These are phyloP conservation scores for Diaporthe ilicicola DNA, from an alignment of 2,329 filamentous ascomycete genomes.

Conservation along the genomic window DNA sequence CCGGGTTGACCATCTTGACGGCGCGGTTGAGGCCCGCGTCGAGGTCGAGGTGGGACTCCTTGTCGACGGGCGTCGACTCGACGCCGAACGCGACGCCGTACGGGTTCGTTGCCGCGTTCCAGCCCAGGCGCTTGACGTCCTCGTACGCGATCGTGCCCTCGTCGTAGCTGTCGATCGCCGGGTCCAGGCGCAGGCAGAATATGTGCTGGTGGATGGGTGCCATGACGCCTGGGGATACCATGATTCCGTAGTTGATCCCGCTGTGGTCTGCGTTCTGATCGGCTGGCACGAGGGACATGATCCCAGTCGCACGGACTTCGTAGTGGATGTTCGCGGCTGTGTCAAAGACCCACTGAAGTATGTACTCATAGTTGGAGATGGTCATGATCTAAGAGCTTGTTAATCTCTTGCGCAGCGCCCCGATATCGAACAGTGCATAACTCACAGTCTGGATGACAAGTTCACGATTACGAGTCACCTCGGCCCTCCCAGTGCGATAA, in stretches of 20 bases:
- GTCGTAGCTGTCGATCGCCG: constrained; percentile 64
- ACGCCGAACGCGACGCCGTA: constrained; percentile 60
- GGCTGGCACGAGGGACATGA: constrained; percentile 62
- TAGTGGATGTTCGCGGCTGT: constrained; percentile 50
- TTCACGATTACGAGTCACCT: constrained; percentile 59
- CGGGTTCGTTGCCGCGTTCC: constrained; percentile 51
- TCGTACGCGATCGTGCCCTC: constrained; percentile 66
- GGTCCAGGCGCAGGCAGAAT: constrained; percentile 72
- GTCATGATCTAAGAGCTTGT: constrained; percentile 54
- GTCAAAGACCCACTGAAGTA: constrained; percentile 50
- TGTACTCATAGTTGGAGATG: constrained; percentile 64
- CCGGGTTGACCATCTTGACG: constrained; percentile 67
- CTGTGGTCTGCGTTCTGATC: constrained; percentile 63
- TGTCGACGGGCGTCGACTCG: constrained; percentile 54
- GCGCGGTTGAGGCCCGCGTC: constrained; percentile 56
- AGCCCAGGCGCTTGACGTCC: constrained; percentile 63
- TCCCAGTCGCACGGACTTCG: constrained; percentile 47
- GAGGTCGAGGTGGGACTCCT: constrained; percentile 56
- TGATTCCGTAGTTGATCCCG: constrained; percentile 61
- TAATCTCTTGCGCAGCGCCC: background rate
- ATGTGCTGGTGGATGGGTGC: constrained; percentile 80
- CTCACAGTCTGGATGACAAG: constrained; percentile 58
- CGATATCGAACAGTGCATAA: too few species aligned
- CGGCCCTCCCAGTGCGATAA: constrained; percentile 60
- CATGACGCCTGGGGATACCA: constrained; percentile 68